Percentiles rank a stretch among this genome's conserved stretches.
Conservation (phyloP, 1,284 basidiomycete species). For the Cryptococcus sp. region DNA sequence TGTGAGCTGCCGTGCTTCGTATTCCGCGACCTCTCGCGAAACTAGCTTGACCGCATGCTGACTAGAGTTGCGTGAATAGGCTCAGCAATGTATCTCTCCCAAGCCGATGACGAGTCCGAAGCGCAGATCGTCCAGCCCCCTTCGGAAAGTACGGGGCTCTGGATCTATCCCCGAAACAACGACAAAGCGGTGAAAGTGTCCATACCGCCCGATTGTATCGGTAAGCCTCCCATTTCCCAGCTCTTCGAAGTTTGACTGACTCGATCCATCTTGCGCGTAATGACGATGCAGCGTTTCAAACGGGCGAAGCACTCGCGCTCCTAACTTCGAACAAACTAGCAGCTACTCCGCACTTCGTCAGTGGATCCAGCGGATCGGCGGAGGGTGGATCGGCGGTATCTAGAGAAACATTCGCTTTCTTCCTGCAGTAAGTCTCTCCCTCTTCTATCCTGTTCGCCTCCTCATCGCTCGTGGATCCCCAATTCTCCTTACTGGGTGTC, state of each 20-base stretch:
- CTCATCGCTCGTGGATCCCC: too few species aligned
- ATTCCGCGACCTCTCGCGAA: neutral
- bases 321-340: conserved; percentile 69
- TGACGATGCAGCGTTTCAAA: conserved; percentile 74
- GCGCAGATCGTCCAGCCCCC: conserved; percentile 64
- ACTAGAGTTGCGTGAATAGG: conserved; percentile 22
- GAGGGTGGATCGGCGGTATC: conserved; percentile 60
- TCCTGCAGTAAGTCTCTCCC: conserved; percentile 67
- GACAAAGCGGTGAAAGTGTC: conserved; percentile 67
- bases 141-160: conserved; percentile 75
- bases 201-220: conserved; percentile 65
- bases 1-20: conserved; percentile 55
- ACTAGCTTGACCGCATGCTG: neutral
- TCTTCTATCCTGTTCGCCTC: neutral
- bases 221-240: conserved; percentile 15
- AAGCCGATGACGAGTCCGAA: conserved; percentile 48
- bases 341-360: conserved; percentile 89
- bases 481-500: too few species aligned
- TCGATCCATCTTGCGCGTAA: neutral
- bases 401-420: conserved; percentile 80
- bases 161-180: conserved; percentile 71
- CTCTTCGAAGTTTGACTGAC: neutral
- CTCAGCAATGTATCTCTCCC: conserved; percentile 71
- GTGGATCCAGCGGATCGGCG: conserved; percentile 40
- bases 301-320: conserved; percentile 85